Evolutionary conservation across 2,329 filamentous ascomycete genomes (phyloP).

Genomic region (Pezicula rhizophila): DNA sequence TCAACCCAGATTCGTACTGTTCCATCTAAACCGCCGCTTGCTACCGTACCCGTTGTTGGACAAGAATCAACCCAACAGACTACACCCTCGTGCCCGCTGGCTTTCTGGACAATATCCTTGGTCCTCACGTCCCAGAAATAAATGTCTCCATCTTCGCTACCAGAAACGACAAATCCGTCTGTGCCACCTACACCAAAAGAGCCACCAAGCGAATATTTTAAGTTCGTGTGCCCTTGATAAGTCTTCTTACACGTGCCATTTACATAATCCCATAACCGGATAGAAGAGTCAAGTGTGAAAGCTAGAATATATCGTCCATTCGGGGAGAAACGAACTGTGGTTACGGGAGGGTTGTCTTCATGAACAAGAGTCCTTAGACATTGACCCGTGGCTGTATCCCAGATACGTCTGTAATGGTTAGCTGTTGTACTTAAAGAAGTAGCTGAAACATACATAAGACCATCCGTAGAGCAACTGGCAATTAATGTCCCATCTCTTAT

Average conservation of each 20-base stretch:
- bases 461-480: constrained; percentile 86
- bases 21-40: constrained; percentile 56
- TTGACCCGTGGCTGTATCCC: constrained; percentile 93
- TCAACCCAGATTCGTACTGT: constrained; percentile 58
- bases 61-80: constrained; percentile 64
- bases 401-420: constrained; percentile 60
- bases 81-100: constrained; percentile 48
- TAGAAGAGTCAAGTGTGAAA: constrained; percentile 82
- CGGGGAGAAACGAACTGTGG: constrained; percentile 84
- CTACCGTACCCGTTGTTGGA: constrained; percentile 43
- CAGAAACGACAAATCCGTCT: constrained; percentile 64
- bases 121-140: constrained; percentile 86
- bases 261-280: constrained; percentile 93
- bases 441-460: constrained; percentile 60
- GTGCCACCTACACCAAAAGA: constrained; percentile 66
- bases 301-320: constrained; percentile 92
- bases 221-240: constrained; percentile 87
- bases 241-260: constrained; percentile 90
- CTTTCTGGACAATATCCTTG: constrained; percentile 73
- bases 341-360: constrained; percentile 89
- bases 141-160: constrained; percentile 81
- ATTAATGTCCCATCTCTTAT: constrained; percentile 87
- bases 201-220: constrained; percentile 76
- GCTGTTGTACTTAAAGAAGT: not conserved
- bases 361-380: constrained; percentile 92